Base-by-base conservation (phyloP, 495 filamentous ascomycete species). In the Penicillium cinerascens region DNA sequence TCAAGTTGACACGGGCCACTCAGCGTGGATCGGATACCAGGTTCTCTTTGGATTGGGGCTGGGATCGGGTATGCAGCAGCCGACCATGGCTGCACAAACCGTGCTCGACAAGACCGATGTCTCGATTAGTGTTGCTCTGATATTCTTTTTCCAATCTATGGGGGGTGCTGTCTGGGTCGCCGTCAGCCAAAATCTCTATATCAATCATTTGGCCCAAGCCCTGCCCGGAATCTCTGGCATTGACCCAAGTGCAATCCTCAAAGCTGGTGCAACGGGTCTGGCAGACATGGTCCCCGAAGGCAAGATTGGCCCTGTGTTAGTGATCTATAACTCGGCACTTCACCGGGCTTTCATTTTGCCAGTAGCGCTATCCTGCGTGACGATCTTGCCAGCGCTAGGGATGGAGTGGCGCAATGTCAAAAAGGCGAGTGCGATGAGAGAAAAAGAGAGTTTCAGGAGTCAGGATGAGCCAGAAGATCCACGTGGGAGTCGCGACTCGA, bases 21-120 rank as follows among this genome's bases (percentile, higher is more conserved):
- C 70, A 4, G 69, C 75, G 26, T 91, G 86, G 86, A 82, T 87
- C 44, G 85, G 84, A 15, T 89, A 82, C 58, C 81, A 88, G 60
- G 74, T 88, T 47, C 52, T 91, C n/a, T 80, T 76, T 45, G 89
- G 89, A 29, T 75, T 87, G 10, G 89, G 87, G 6, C 60, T 89
- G 6, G 89, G 88, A 0, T 68, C 82, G 8, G 86, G 87, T n/a
- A 80, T 89, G 78, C 88, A 91, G 62, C 81, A 84, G 41, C 68
- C 80, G 0, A 74, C 73, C 20, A 74, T 89, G 36, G 84, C 84
- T 6, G 82, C 82, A 6, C 87, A 89, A 56, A 79, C 83, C 0
- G 73, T 80, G 2, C 76, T 89, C 6, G 63, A 74, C 0, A 65
- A 64, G 21, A 67, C 71, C 10, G 83, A 89, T 55, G 74, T 88